Base-by-base conservation (phyloP, 441 rosid species). In the Populus hybrid region DNA sequence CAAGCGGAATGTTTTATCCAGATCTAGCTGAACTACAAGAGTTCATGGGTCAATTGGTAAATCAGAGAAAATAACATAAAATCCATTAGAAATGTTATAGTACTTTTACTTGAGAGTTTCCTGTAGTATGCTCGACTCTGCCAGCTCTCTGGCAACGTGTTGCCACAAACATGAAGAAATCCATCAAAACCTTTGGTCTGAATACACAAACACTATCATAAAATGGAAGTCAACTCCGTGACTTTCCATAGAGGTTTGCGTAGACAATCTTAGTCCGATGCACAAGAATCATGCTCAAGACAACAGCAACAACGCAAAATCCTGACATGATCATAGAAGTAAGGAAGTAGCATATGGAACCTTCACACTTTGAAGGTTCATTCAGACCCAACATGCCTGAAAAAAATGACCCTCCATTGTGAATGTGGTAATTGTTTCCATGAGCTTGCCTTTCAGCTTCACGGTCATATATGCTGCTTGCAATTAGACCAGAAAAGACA, bases 261-360 rank as follows among this genome's bases (percentile, higher is more conserved):
- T 95, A 94, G 64, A 94, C 97, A 6, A 82, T 23, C 91, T 88
- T 93, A 20, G 98, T 94, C 73, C 97, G 90, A 63, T 79, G 74
- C 59, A 94, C 98, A 24, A 94, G 97, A 83, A 92, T 89, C 94
- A 92, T 68, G 90, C 97, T 95, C 73, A 91, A 82, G 36, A 91
- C 91, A 29, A 29, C 31, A 29, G 31, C 31, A 29, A 29, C 31
- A 29, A 29, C 31, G 31, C 31, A 29, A 29, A 29, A 29, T 29
- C 31, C 31, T 29, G 31, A 29, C 4, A 29, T 29, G 31, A 29
- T 29, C 87, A 91, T 85, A 42, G 93, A 92, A 65, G 95, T 93
- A 73, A 92, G 86, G 93, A 91, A 95, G 92, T 77, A 94, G 84
- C 97, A 95, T 70, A 94, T 70, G 9, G 91, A 80, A 72, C 98